Evolutionary conservation across 495 filamentous ascomycete genomes (phyloP), one percentile per base, ranked within the genome.

Genomic region (Neurospora sp.): DNA sequence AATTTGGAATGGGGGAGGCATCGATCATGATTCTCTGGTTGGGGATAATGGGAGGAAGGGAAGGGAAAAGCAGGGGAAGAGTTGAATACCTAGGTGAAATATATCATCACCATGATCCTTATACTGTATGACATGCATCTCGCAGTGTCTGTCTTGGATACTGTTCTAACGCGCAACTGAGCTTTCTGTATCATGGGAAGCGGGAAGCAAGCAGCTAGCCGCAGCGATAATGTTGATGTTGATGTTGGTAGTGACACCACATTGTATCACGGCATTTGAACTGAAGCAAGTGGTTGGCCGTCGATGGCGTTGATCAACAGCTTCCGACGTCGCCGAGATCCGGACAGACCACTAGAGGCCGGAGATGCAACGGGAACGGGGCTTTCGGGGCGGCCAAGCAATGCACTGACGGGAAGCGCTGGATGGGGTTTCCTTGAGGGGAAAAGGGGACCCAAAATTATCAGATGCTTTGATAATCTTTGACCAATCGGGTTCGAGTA

Each of bases 401-500:
- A 14, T 38, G 41, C 18, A 40, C 16, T 53, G 18, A 31, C 40
- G 40, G 69, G 69, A 45, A 44, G 20, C 22, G 37, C 31, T 9
- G 69, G 38, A 27, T 40, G 48, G n/a, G 45, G 10, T 53, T 61
- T 16, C 12, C 2, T 16, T 31, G 53, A 61, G 53, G 22, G 53
- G 53, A 3, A 35, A 45, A 18, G 35, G 6, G 3, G 12, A 9
- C 31, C 14, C 27, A 22, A 18, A 14, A 27, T 42, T 78, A 81
- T 79, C 79, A 76, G 78, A 79, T 79, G 70, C 20, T 65, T 71
- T 72, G 78, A 81, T 79, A 77, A 79, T 79, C 78, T 79, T 31
- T 40, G 18, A 22, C 79, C 75, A 79, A 78, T 78, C 68, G 74
- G 18, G 22, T 2, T n/a, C 16, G 1, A 68, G 45, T 18, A 9